Base-by-base conservation (phyloP, 2,329 filamentous ascomycete species). In the Plenodomus lindquistii region DNA sequence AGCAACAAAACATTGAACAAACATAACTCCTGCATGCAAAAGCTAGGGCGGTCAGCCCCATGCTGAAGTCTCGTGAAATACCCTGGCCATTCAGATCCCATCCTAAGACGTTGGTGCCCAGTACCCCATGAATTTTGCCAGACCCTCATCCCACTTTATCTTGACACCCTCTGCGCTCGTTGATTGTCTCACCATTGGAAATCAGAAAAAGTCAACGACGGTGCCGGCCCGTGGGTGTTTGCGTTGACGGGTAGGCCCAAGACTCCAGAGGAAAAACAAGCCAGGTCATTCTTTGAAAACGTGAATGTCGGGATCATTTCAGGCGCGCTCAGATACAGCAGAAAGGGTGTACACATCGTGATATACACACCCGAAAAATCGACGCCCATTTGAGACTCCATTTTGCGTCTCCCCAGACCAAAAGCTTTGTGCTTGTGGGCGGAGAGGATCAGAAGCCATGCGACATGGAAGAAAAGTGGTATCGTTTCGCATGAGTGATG, bases 271-370 rank as follows among this genome's bases (percentile, higher is more conserved):
- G 57, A 61, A 65, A 67, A 65, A 60, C 58, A 67, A 63, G 62
- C 59, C 60, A 63, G 54, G 64, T 63, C 66, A 68, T 67, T 68
- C 60, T 63, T 58, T 60, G 52, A 45, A 59, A 55, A 57, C 52
- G 60, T 58, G 65, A 66, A 67, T 65, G 67, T 69, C 63, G 63
- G 65, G 66, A 66, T 67, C 68, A 66, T 69, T 70, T 70, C 65
- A 65, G 65, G 65, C 62, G 66, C 69, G 67, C 65, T 67, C 63
- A 68, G 55, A 65, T 62, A 67, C 62, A 62, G 64, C 64, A 67
- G 62, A 56, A 61, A 63, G 49, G 61, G 64, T 58, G 62, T 65
- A 61, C 62, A 66, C 66, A 55, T 66, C 58, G 62, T 61, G 65
- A 63, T 59, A 63, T 67, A 54, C 60, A 58, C 62, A 60, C 54